Conservation (phyloP, 2,329 filamentous ascomycete species). For the Zymoseptoria passerinii region DNA sequence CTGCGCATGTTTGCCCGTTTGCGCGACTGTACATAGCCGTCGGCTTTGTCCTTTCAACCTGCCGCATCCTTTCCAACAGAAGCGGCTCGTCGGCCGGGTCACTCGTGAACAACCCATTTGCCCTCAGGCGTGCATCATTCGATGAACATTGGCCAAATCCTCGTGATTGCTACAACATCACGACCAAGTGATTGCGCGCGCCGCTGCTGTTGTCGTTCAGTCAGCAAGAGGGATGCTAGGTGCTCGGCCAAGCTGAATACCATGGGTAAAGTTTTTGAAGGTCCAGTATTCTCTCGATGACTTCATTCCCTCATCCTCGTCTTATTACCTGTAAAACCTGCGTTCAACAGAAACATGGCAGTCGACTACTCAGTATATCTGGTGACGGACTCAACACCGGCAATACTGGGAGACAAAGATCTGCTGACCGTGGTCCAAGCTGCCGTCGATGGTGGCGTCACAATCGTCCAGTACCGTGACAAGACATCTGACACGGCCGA, state of each 20-base stretch:
- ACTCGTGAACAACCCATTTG: neutral
- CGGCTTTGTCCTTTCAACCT: neutral
- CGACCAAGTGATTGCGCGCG: neutral
- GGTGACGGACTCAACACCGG: slow-evolving; percentile 85
- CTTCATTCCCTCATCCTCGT: neutral
- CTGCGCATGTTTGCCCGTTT: neutral
- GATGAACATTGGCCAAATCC: neutral
- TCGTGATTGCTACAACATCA: neutral
- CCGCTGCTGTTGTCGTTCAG: neutral
- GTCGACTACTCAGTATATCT: slow-evolving; percentile 79
- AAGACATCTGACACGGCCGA: slow-evolving; percentile 68
- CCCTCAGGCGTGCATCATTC: neutral
- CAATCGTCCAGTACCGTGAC: slow-evolving; percentile 83
- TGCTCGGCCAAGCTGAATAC: neutral
- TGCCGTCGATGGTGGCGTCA: slow-evolving; percentile 71
- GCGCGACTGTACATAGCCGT: neutral
- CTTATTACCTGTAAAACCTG: neutral
- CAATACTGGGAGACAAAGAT: slow-evolving; percentile 65
- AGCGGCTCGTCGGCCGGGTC: neutral
- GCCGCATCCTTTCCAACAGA: neutral
- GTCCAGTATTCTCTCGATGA: neutral
- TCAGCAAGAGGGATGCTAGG: neutral
- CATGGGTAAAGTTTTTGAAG: neutral
- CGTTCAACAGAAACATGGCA: slow-evolving; percentile 12
- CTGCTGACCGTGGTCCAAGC: slow-evolving; percentile 65